Evolutionary conservation across 2,329 filamentous ascomycete genomes (phyloP), one percentile per base, ranked within the genome.

Genomic region (Dactylellina parvicollis): DNA sequence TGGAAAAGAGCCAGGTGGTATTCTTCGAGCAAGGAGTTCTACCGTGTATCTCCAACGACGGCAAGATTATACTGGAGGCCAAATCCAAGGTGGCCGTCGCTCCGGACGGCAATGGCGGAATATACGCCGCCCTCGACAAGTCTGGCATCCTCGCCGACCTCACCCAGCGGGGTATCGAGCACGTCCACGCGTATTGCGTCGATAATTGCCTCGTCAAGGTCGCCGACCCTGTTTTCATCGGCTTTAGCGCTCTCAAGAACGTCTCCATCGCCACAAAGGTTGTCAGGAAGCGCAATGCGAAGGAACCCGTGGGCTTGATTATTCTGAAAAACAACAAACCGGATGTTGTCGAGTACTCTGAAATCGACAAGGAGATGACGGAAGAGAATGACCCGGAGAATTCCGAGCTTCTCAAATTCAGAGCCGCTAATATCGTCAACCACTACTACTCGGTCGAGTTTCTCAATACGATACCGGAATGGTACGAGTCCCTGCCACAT

Each of bases 191-290:
- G 50, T 98, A 98, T 86, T 97, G 95, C 80, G 95, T 99, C 47
- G 95, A 99, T 84, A 99, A 99, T 85, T 98, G 94, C 83, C 87
- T 99, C n/a, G 94, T 96, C 81, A 94, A 92, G 83, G 94, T 99
- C n/a, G 94, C 94, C 26, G 95, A 99, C 79, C 95, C 95, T 12
- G 87, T 92, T 77, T 98, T 99, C 83, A 89, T 98, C 78, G 95
- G 95, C 77, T 98, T 98, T 83, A 87, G 92, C 3, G 92, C 94
- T 42, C 87, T 89, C 56, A 91, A 94, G 81, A 84, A 92, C 73
- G 94, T 97, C 77, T 92, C 96, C 82, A 96, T 99, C 79, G 94
- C 94, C 30, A 99, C 95, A 77, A 99, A 99, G 85, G 95, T 97
- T n/a, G 95, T 99, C 74, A 92, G 95, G 78, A 99, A 99, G 88